Evolutionary conservation across 2,329 filamentous ascomycete species (phyloP), one percentile per base, ranked within the genome.

Genomic region (Botrytis pseudocinerea): DNA sequence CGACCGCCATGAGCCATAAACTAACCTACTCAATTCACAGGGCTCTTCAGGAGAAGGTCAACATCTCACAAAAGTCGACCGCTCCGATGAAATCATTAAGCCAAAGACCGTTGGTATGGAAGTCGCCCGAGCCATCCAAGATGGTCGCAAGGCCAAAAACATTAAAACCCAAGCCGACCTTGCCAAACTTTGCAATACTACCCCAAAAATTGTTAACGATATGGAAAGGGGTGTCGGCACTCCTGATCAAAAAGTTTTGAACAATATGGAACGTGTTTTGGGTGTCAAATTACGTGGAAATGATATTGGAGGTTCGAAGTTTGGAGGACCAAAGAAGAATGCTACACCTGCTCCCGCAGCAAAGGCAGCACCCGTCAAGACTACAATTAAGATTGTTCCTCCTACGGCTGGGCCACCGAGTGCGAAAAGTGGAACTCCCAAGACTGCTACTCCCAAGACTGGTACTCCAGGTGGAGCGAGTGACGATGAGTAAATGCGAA

Each of bases 21-120:
- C 74, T 74, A 74, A 77, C 73, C 48, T 42, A 61, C 40, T 40
- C 42, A 51, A 71, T 77, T n/a, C 54, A 68, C 4, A 68, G 65
- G 65, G 65, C 8, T 10, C 65, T 22, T 68, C 65, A 25, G 65
- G 48, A 28, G 95, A 98, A 85, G 96, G 96, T 79, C 96, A 99
- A 85, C 95, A 93, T 82, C 88, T 98, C 77, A 98, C 96, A 78
- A 98, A 98, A 87, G 95, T 99, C 83, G 96, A 98, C 87, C 95
- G 95, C 78, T 91, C 91, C 82, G 95, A 98, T 87, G 96, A 98
- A 82, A 97, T 98, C 85, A 92, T 98, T 85, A 97, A 97, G 87
- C 95, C 94, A 81, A 97, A 97, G 86, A 97, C 94, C 64, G 87
- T 98, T 74, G 94, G 94, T 82, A 87, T 88, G 80, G 87, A 89